Evolutionary conservation across 1,139 yeast species (phyloP), one percentile per base, ranked within the genome.

Genomic region (Taphrina wiesneri): DNA sequence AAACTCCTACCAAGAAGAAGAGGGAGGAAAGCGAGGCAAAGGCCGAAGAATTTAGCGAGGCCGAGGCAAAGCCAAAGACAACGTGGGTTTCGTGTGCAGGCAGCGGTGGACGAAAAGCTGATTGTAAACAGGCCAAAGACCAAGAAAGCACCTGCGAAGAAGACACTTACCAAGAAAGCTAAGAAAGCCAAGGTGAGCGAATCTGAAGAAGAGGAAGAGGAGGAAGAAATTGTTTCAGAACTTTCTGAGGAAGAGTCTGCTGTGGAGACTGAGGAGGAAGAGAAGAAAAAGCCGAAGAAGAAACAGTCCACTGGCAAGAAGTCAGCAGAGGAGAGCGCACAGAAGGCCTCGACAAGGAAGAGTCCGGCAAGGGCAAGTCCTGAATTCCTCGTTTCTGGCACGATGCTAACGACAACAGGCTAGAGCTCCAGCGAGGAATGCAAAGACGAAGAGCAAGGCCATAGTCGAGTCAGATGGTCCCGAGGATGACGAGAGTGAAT

Each of bases 121-220:
- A 25, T 15, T 3, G 52, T 30, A 46, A 46, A n/a, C 11, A 30
- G 34, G 11, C 34, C 34, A 30, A 30, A 30, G 46, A 68, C 70
- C n/a, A 72, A 70, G 56, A 65, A 70, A 19, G 57, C 56, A 17
- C 26, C 69, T 32, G 28, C 19, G 56, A 26, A 45, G 61, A 63
- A 53, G 17, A 32, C 67, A n/a, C 32, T 52, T 15, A 49, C 56
- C 19, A 64, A 57, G 56, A 65, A 61, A 49, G 36, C 52, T 26
- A 25, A 46, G 63, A 54, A 47, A 25, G 39, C 23, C 41, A n/a
- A 17, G 26, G 13, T 17, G 21, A 26, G 54, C 15, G 59, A 56
- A 39, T 30, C 46, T n/a, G 60, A 56, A 15, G 39, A 36, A 23
- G 59, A 15, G 26, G 19, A 54, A n/a, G 34, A 25, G 30, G 47